Conservation (phyloP, 352 stramenopile genomes). For the Labyrinthula sp. region DNA sequence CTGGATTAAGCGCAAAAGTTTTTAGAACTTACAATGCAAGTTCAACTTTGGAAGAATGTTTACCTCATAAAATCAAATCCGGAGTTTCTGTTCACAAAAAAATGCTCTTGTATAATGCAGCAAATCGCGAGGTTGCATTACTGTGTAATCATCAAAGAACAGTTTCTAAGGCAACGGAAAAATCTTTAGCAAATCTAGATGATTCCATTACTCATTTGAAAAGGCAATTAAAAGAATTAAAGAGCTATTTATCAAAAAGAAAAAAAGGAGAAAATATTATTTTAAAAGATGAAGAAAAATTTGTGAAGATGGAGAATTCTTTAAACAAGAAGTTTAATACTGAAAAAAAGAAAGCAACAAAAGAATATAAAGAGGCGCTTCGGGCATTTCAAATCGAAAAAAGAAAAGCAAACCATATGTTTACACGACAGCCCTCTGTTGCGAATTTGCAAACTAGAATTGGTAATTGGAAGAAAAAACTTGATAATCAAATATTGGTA, state of each 20-base stretch:
- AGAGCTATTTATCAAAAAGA: constrained; percentile 48
- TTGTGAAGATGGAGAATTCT: too few species aligned
- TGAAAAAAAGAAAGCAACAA: constrained; percentile 55
- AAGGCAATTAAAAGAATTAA: constrained; percentile 75
- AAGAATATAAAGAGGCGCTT: constrained; percentile 42
- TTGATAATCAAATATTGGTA: constrained; percentile 42
- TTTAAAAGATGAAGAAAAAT: too few species aligned
- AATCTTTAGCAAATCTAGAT: constrained; percentile 74
- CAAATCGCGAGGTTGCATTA: constrained; percentile 99
- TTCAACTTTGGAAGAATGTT: constrained; percentile 89
- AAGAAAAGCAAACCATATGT: constrained; percentile 55
- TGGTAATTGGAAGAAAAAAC: constrained; percentile 42
- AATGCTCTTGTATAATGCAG: constrained; percentile 91
- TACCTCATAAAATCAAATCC: constrained; percentile 43
- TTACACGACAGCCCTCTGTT: constrained; percentile 58
- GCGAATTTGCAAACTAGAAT: constrained; percentile 83
- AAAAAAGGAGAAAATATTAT: constrained; percentile 56
- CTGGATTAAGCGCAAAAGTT: constrained; percentile 93
- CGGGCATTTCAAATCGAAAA: constrained; percentile 53
- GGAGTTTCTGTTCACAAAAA: constrained; percentile 42
- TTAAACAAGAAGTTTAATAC: too few species aligned
- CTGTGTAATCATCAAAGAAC: constrained; percentile 99
- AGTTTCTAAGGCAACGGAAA: constrained; percentile 86
- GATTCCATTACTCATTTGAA: constrained; percentile 53
- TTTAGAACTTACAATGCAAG: constrained; percentile 99